Evolutionary conservation across 1,284 basidiomycete species (phyloP).

Genomic region (Ceratorhiza oryzae-sativae): DNA sequence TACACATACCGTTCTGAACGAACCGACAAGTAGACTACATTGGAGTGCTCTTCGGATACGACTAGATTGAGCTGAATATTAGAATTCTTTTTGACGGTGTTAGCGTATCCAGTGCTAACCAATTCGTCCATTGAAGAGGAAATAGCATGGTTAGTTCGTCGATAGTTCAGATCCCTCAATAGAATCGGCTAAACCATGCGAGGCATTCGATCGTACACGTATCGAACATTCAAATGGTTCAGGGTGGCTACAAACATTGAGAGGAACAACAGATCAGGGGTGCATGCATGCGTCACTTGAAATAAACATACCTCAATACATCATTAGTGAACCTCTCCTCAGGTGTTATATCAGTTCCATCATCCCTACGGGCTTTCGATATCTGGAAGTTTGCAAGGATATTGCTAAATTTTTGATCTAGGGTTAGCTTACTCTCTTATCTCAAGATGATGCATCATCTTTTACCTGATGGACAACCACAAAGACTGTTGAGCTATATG

Average conservation of each 20-base stretch:
- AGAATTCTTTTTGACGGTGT: too few relatives aligned
- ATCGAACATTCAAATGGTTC: constrained; percentile 13
- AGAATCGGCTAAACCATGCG: not conserved
- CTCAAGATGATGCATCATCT: too few relatives aligned
- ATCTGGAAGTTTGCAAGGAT: constrained; percentile 23
- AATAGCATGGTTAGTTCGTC: too few relatives aligned
- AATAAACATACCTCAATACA: constrained; percentile 11
- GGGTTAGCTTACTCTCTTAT: not conserved
- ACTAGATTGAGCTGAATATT: too few relatives aligned
- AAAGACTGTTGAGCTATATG: constrained; percentile 32
- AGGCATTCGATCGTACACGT: not conserved
- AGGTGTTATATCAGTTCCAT: constrained; percentile 10
- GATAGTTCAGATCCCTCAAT: too few relatives aligned
- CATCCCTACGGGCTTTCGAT: not conserved
- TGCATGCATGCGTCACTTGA: not conserved
- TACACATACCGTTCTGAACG: too few relatives aligned
- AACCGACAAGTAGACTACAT: too few relatives aligned
- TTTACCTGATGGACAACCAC: constrained; percentile 29
- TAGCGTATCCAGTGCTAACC: too few relatives aligned
- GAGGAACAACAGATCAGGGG: not conserved
- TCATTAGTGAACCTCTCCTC: constrained; percentile 18
- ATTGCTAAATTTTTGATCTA: not conserved
- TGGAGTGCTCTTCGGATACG: too few relatives aligned
- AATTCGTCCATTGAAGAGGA: too few relatives aligned
- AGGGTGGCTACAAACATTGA: not conserved